Evolutionary conservation across 192 early-diverging fungal species (phyloP).

Genomic region (Pilobolus umbonatus): DNA sequence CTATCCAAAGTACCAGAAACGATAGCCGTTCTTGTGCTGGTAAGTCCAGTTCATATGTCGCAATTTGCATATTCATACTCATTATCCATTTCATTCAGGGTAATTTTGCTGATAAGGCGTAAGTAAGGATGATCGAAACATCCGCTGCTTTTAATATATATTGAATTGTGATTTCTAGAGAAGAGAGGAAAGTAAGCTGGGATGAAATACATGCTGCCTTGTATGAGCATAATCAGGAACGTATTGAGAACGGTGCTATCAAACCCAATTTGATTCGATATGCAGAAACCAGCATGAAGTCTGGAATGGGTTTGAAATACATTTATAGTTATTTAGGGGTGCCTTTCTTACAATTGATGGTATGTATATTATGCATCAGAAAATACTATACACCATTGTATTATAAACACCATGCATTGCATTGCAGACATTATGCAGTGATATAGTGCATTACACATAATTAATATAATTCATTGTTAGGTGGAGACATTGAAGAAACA

Average conservation of each 20-base stretch:
- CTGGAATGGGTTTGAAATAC: conserved; percentile 48
- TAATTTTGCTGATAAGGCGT: conserved; percentile 34
- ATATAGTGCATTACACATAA: too few species aligned
- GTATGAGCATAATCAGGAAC: conserved; percentile 32
- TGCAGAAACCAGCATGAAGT: conserved; percentile 47
- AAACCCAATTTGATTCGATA: conserved; percentile 51
- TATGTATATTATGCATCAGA: conserved; percentile 15
- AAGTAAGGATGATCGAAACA: neutral
- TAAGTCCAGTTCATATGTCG: conserved; percentile 18
- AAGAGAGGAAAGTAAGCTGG: conserved; percentile 20
- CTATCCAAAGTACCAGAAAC: conserved; percentile 38
- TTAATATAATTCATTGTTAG: conserved; percentile 24
- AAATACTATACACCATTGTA: neutral
- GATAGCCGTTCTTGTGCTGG: conserved; percentile 47
- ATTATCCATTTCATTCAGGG: conserved; percentile 17
- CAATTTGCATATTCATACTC: neutral
- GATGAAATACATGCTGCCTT: conserved; percentile 31
- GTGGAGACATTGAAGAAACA: conserved; percentile 50
- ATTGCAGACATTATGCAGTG: too few species aligned
- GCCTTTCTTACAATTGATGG: conserved; percentile 53
- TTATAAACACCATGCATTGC: too few species aligned
- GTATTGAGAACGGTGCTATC: conserved; percentile 32
- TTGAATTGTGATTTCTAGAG: conserved; percentile 6
- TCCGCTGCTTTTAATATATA: neutral
- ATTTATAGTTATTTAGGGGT: conserved; percentile 53